Percentiles rank a stretch among this genome's conserved stretches.
Evolutionary conservation across 75 land plant genomes (phyloP).

Genomic region (Sequoia sempervirens): DNA sequence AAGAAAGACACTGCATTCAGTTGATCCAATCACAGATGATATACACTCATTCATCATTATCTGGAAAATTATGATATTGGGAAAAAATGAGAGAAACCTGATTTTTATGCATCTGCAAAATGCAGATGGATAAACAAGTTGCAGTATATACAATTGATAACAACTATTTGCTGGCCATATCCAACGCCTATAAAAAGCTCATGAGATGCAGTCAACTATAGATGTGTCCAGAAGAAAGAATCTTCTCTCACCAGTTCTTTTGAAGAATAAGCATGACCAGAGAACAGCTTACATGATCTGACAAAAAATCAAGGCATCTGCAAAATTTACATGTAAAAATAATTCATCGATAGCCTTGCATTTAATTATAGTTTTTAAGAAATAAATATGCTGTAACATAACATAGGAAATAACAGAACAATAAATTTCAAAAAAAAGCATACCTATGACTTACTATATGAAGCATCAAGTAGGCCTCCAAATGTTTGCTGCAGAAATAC

Average conservation of each 20-base stretch:
- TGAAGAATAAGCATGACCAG: constrained; percentile 1
- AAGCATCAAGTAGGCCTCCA: constrained; percentile 6
- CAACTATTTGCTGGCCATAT: constrained; percentile 4
- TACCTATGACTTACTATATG: background rate
- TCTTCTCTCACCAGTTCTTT: constrained; percentile 13
- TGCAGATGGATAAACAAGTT: constrained; percentile 7
- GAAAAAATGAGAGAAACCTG: background rate
- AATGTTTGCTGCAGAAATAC: constrained; percentile 7
- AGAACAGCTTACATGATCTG: background rate
- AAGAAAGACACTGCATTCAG: background rate
- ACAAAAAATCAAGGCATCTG: background rate
- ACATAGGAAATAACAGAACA: background rate
- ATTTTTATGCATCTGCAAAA: constrained; percentile 10
- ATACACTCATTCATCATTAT: constrained; percentile 5
- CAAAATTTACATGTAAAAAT: background rate
- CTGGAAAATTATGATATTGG: background rate
- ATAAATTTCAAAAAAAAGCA: background rate
- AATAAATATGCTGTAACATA: background rate
- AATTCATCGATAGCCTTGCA: background rate
- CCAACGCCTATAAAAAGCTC: constrained; percentile 3
- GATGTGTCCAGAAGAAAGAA: constrained; percentile 7
- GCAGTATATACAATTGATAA: constrained; percentile 2
- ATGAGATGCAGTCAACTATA: constrained; percentile 3
- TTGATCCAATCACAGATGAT: background rate
- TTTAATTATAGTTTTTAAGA: background rate